Evolutionary conservation across 2,329 filamentous ascomycete species (phyloP).

Genomic region (Chrysosporium queenslandicum): DNA sequence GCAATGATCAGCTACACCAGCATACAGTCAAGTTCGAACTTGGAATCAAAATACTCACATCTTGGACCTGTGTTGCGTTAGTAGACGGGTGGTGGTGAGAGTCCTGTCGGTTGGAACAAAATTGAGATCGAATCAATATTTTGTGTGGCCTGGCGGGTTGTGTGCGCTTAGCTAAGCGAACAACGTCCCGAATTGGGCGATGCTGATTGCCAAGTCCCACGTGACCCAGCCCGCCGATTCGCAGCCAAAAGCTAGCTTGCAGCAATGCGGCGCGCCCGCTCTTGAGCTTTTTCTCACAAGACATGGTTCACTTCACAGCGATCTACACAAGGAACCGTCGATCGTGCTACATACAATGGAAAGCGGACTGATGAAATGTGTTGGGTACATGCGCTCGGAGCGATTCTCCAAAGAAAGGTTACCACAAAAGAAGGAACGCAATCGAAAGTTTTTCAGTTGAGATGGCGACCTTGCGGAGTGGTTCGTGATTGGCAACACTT

Average conservation of each 20-base stretch:
- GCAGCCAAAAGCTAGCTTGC: too few species aligned
- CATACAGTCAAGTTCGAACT: background rate
- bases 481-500: too few species aligned
- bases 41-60: constrained; percentile 30
- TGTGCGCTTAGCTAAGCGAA: constrained; percentile 16
- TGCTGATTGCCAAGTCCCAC: background rate
- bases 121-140: constrained; percentile 12
- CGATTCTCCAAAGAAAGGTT: too few species aligned
- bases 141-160: constrained; percentile 14
- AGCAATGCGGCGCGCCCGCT: too few species aligned
- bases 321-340: background rate
- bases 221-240: too few species aligned
- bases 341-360: background rate
- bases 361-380: too few species aligned
- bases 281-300: too few species aligned
- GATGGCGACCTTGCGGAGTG: too few species aligned
- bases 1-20: constrained; percentile 2
- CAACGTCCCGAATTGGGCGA: background rate
- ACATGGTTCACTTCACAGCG: background rate
- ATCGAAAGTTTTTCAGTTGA: too few species aligned
- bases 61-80: constrained; percentile 41
- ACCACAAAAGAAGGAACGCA: too few species aligned
- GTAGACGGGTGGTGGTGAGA: constrained; percentile 36
- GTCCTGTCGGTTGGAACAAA: constrained; percentile 24
- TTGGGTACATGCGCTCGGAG: too few species aligned